Evolutionary conservation across 306 rosid species (phyloP).

Genomic region (Mimosa bimucronata): DNA sequence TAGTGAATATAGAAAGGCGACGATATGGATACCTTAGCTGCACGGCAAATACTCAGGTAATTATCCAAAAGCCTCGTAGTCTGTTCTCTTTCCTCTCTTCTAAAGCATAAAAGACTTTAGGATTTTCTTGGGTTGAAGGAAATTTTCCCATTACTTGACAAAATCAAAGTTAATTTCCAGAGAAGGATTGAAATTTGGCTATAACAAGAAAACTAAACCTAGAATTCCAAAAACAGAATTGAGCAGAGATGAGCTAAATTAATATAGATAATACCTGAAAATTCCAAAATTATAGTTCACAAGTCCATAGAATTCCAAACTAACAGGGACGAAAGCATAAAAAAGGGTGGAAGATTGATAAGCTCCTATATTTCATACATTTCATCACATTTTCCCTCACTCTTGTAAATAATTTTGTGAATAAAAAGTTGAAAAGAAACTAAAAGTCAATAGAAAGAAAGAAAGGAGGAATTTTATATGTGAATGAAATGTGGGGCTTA

Average conservation of each 20-base stretch:
- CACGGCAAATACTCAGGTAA: conserved; percentile 54
- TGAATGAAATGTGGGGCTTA: too few species aligned
- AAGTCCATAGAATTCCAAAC: not conserved
- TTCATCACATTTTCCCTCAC: too few species aligned
- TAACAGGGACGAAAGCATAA: not conserved
- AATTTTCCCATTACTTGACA: conserved; percentile 81
- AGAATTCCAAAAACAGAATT: not conserved
- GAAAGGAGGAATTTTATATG: too few species aligned
- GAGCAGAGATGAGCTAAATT: conserved; percentile 2
- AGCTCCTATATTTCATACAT: too few species aligned
- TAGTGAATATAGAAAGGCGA: conserved; percentile 2
- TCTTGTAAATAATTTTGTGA: too few species aligned
- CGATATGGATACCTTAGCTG: conserved; percentile 60
- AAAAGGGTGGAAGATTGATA: not conserved
- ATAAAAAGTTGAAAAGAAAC: too few species aligned
- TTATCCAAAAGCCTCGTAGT: conserved; percentile 51
- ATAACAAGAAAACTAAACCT: conserved; percentile 5
- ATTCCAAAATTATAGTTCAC: not conserved
- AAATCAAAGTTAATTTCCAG: conserved; percentile 33
- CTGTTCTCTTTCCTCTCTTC: conserved; percentile 66
- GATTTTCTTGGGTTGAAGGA: conserved; percentile 71
- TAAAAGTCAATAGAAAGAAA: too few species aligned
- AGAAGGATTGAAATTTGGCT: not conserved
- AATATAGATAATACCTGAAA: not conserved
- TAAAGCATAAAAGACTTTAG: conserved; percentile 61